Percentiles rank a stretch among this genome's conserved stretches.
These are phyloP conservation scores for Yamadazyma paraphyllophila DNA, from an alignment of 805 yeast species.

Conservation along the genomic window DNA sequence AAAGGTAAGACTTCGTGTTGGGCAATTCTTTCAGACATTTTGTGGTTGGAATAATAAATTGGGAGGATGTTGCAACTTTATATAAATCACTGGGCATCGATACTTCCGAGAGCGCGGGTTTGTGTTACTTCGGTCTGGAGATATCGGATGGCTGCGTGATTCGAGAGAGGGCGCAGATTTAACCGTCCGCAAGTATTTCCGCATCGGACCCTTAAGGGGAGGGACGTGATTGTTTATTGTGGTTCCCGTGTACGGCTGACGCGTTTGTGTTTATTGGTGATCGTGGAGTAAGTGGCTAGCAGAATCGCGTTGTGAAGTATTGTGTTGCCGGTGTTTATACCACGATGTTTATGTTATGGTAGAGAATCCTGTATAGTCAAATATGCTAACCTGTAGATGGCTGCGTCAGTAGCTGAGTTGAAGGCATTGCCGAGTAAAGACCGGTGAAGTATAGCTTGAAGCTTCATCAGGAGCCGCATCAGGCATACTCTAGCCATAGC, in stretches of 20 bases:
- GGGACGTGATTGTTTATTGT: not conserved
- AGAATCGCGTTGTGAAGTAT: too few species aligned
- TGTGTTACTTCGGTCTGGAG: slow-evolving; percentile 7
- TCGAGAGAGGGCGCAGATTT: not conserved
- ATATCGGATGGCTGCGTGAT: slow-evolving; percentile 5
- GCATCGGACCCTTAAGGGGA: not conserved
- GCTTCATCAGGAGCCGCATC: too few species aligned
- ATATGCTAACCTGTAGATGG: too few species aligned
- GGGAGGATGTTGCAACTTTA: not conserved
- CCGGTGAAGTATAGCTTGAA: too few species aligned
- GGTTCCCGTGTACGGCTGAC: not conserved
- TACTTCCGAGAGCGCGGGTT: slow-evolving; percentile 6
- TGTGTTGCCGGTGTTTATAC: too few species aligned
- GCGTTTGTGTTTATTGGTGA: too few species aligned
- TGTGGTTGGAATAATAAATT: not conserved
- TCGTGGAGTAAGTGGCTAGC: too few species aligned
- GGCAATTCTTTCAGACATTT: not conserved
- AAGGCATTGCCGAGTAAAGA: not conserved
- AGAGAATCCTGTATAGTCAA: too few species aligned
- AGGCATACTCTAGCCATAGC: too few species aligned
- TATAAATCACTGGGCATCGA: slow-evolving; percentile 2
- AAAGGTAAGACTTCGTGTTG: slow-evolving; percentile 55
- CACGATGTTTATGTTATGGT: too few species aligned
- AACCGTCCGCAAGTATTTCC: not conserved
- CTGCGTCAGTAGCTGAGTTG: too few species aligned